Percentiles rank a stretch among this genome's conserved stretches.
phyloP scores from a whole-genome alignment of 2,329 filamentous ascomycete species.

The Tympanopsis confertula region DNA sequence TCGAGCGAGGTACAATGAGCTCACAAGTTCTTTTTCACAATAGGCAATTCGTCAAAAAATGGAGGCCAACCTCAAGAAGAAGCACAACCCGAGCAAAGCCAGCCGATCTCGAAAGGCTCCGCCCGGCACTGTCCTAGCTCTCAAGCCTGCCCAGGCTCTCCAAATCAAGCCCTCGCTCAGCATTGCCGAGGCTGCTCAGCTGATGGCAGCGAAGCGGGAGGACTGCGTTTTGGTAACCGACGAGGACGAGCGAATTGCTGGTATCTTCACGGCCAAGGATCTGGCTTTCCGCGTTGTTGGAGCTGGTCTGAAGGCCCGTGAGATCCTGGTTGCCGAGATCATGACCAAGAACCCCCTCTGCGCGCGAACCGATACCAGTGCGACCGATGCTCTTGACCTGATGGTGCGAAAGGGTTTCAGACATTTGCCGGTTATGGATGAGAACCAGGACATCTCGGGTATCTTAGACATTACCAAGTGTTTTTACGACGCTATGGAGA shows the following conservation, averaged over 20 bases:
- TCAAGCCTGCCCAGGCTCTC: slow-evolving; percentile 88
- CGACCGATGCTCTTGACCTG: slow-evolving; percentile 88
- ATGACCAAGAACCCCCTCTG: slow-evolving; percentile 99
- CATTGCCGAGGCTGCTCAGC: slow-evolving; percentile 88
- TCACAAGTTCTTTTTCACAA: no score
- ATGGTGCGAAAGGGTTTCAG: slow-evolving; percentile 98
- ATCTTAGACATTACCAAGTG: slow-evolving; percentile 98
- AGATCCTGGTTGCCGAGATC: slow-evolving; percentile 90
- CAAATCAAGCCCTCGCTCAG: slow-evolving; percentile 95
- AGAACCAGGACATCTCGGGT: slow-evolving; percentile 98
- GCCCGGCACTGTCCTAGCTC: slow-evolving; percentile 85
- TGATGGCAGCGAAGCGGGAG: slow-evolving; percentile 98
- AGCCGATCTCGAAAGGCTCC: slow-evolving; percentile 85
- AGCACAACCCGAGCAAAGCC: slow-evolving; percentile 64
- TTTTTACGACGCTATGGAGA: slow-evolving; percentile 99
- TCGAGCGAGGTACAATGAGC: background rate
- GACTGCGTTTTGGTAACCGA: slow-evolving; percentile 97
- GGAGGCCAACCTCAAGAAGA: slow-evolving; percentile 97
- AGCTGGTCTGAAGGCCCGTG: slow-evolving; percentile 74
- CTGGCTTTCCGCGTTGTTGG: slow-evolving; percentile 94
- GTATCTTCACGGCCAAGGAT: slow-evolving; percentile 98
- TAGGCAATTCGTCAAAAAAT: slow-evolving; percentile 95
- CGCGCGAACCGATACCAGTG: slow-evolving; percentile 92
- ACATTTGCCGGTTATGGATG: slow-evolving; percentile 97
- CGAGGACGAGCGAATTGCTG: slow-evolving; percentile 92